These are phyloP conservation scores for Blastobotrys niveus DNA, from an alignment of 1,139 yeast species.

Conservation along the genomic window DNA sequence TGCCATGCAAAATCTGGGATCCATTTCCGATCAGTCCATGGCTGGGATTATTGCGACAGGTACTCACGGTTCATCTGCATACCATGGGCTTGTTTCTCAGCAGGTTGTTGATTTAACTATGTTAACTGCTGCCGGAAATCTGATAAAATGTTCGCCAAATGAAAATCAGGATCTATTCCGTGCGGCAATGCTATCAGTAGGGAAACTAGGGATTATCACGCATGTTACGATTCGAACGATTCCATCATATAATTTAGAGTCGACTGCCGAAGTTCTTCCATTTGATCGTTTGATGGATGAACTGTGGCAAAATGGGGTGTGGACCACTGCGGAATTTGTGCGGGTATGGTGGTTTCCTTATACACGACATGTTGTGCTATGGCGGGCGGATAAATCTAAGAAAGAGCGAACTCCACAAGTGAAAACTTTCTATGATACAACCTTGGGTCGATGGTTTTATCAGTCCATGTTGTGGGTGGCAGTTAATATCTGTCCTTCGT, in stretches of 20 bases:
- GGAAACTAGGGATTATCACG: slow-evolving; percentile 85
- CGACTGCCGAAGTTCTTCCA: slow-evolving; percentile 73
- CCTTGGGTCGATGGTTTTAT: slow-evolving; percentile 69
- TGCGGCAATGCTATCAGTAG: slow-evolving; percentile 83
- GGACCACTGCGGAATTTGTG: slow-evolving; percentile 88
- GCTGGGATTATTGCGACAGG: slow-evolving; percentile 96
- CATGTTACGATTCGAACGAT: slow-evolving; percentile 82
- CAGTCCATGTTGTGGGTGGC: slow-evolving; percentile 74
- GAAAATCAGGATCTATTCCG: slow-evolving; percentile 66
- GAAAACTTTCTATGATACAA: slow-evolving; percentile 80
- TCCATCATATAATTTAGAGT: slow-evolving; percentile 75
- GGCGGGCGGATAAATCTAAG: slow-evolving; percentile 77
- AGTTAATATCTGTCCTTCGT: slow-evolving; percentile 61
- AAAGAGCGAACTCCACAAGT: slow-evolving; percentile 64
- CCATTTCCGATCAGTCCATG: slow-evolving; percentile 87
- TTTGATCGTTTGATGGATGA: slow-evolving; percentile 72
- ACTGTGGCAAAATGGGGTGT: slow-evolving; percentile 47
- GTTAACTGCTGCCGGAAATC: slow-evolving; percentile 64
- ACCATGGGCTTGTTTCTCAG: slow-evolving; percentile 84
- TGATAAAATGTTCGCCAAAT: slow-evolving; percentile 61
- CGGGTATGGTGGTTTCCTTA: slow-evolving; percentile 99
- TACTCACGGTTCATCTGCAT: slow-evolving; percentile 92
- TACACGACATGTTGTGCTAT: slow-evolving; percentile 72
- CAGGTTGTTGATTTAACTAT: slow-evolving; percentile 70
- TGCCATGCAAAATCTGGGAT: slow-evolving; percentile 88